A percentile compares a stretch with the other conserved stretches of the same genome.
Conservation (phyloP, 768 basidiomycete genomes). For the Trametes punicea region DNA sequence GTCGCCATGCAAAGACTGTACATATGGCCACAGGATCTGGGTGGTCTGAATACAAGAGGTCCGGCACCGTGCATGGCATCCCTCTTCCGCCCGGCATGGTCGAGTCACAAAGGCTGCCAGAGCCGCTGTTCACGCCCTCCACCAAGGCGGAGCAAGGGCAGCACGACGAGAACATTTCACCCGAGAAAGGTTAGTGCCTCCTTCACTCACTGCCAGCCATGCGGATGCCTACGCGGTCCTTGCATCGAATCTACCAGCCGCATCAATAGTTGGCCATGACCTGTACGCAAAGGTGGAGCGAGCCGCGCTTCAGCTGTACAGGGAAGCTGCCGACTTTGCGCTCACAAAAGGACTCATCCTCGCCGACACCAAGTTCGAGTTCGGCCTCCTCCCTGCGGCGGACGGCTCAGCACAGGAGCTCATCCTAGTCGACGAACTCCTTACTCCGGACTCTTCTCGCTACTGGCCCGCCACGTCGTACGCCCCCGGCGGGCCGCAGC, state of each 20-base stretch:
- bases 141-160: conserved; percentile 93
- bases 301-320: conserved; percentile 64
- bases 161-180: conserved; percentile 99
- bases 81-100: conserved; percentile 66
- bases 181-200: conserved; percentile 70
- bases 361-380: conserved; percentile 99
- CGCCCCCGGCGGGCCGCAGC: conserved; percentile 68
- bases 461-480: conserved; percentile 90
- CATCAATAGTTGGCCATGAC: conserved; percentile 60
- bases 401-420: conserved; percentile 39
- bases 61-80: conserved; percentile 86
- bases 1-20: not conserved
- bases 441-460: conserved; percentile 95
- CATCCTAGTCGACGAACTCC: conserved; percentile 92
- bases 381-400: conserved; percentile 63
- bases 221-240: not conserved
- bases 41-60: conserved; percentile 90
- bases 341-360: conserved; percentile 79
- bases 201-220: not conserved
- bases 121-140: conserved; percentile 91
- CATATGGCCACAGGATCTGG: conserved; percentile 68
- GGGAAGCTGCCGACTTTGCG: conserved; percentile 72
- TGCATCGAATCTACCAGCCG: conserved; percentile 42
- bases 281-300: conserved; percentile 60
- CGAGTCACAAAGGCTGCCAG: conserved; percentile 81